phyloP scores from a whole-genome alignment of 768 basidiomycete genomes.

The Pisolithus albus region DNA sequence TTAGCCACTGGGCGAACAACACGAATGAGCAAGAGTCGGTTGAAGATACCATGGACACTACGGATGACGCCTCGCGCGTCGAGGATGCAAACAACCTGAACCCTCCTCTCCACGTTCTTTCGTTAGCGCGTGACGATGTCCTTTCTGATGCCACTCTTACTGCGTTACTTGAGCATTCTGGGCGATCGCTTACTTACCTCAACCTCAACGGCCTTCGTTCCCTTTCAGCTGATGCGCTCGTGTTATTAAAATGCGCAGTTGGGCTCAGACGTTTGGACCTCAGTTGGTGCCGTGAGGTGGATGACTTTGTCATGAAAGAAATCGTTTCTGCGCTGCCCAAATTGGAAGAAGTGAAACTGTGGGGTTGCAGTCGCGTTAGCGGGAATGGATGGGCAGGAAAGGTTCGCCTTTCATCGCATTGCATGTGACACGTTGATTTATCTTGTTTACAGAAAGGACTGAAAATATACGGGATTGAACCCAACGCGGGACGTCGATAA shows the following conservation, averaged over 20 bases:
- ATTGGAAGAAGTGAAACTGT: constrained; percentile 43
- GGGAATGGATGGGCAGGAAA: constrained; percentile 37
- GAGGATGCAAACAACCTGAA: constrained; percentile 23
- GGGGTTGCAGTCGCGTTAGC: constrained; percentile 47
- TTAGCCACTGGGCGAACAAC: constrained; percentile 43
- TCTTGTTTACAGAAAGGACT: constrained; percentile 15
- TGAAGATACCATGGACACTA: constrained; percentile 14
- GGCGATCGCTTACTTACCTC: constrained; percentile 47
- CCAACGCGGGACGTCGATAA: constrained; percentile 27
- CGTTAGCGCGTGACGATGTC: constrained; percentile 56
- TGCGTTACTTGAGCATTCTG: constrained; percentile 66
- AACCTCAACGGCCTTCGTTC: constrained; percentile 76
- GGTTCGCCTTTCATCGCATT: constrained; percentile 26
- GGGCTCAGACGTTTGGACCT: constrained; percentile 61
- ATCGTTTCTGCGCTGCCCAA: constrained; percentile 44
- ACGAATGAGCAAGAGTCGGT: constrained; percentile 7
- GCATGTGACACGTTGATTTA: not conserved
- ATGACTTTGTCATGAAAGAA: constrained; percentile 75
- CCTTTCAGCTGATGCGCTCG: constrained; percentile 43
- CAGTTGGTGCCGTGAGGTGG: constrained; percentile 77
- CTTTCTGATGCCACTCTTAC: constrained; percentile 49
- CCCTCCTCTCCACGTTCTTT: constrained; percentile 43
- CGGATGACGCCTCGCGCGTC: constrained; percentile 3
- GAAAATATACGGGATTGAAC: constrained; percentile 31
- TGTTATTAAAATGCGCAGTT: constrained; percentile 27